A percentile compares a stretch with the other conserved stretches of the same genome.
These are phyloP conservation scores for Adansonia rubrostipa DNA, from an alignment of 441 rosid species.

Conservation along the genomic window DNA sequence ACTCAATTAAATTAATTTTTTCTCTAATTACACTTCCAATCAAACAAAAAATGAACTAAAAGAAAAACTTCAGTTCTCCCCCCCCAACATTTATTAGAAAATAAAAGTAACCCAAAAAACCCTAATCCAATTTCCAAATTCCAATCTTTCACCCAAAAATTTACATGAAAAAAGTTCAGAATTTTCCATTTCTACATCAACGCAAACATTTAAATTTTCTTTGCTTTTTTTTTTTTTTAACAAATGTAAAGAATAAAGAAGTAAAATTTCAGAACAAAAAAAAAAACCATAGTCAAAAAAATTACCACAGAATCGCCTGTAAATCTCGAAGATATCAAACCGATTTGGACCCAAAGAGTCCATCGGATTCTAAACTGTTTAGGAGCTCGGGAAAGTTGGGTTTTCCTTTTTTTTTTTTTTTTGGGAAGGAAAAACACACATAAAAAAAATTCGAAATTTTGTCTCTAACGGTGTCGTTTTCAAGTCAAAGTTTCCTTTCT, in stretches of 20 bases:
- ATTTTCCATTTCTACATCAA: neutral
- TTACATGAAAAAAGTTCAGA: neutral
- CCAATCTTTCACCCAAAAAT: neutral
- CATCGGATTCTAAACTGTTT: slow-evolving; percentile 35
- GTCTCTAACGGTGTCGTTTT: neutral
- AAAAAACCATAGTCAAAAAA: neutral
- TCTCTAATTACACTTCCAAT: neutral
- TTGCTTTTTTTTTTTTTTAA: too few relatives aligned
- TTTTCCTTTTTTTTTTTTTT: neutral
- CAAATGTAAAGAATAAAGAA: neutral
- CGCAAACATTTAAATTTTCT: neutral
- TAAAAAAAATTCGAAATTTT: neutral
- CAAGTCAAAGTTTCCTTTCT: neutral
- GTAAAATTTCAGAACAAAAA: neutral
- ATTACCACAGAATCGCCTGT: slow-evolving; percentile 63
- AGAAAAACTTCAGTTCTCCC: neutral
- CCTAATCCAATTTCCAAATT: slow-evolving; percentile 1
- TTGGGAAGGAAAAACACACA: neutral
- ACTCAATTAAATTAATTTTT: neutral
- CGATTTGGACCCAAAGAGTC: slow-evolving; percentile 44
- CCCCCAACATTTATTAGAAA: neutral
- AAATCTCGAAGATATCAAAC: slow-evolving; percentile 61
- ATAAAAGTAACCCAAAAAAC: neutral
- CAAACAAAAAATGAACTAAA: neutral
- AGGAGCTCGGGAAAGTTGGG: slow-evolving; percentile 21